Conservation (phyloP, 2,329 filamentous ascomycete species). For the Paramyrothecium sp. region DNA sequence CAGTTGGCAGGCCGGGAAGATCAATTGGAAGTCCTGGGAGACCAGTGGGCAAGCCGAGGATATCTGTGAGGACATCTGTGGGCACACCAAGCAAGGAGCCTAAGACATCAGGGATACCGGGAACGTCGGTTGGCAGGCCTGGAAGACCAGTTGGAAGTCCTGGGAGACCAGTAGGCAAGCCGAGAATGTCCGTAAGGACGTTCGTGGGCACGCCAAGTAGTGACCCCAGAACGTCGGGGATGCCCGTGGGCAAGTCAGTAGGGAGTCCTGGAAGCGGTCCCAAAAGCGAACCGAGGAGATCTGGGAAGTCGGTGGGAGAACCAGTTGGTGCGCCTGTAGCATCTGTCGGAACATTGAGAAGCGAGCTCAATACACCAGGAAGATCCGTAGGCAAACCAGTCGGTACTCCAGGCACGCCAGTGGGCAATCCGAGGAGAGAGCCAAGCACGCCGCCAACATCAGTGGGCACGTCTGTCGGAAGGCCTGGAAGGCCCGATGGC, state of each 20-base stretch:
- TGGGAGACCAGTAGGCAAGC: neutral
- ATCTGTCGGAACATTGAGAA: neutral
- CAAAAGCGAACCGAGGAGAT: too few species aligned
- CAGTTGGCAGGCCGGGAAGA: neutral
- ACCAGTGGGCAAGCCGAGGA: neutral
- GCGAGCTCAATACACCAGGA: neutral
- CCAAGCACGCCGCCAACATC: neutral
- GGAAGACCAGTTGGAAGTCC: neutral
- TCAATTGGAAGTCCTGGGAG: neutral
- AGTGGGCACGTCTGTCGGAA: neutral
- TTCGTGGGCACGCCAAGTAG: neutral
- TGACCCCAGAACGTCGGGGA: neutral
- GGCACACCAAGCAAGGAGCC: neutral
- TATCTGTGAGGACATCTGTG: neutral
- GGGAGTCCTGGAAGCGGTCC: neutral
- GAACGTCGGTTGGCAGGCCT: neutral
- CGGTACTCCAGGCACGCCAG: neutral
- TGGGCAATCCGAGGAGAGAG: neutral
- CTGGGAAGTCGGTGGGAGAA: neutral
- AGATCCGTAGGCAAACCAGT: neutral
- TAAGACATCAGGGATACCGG: neutral
- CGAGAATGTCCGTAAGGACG: neutral
- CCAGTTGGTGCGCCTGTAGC: neutral
- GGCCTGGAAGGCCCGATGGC: neutral
- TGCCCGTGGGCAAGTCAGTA: neutral